These are phyloP conservation scores for Yamadazyma sp. DNA, from an alignment of 805 yeast genomes.

Conservation along the genomic window DNA sequence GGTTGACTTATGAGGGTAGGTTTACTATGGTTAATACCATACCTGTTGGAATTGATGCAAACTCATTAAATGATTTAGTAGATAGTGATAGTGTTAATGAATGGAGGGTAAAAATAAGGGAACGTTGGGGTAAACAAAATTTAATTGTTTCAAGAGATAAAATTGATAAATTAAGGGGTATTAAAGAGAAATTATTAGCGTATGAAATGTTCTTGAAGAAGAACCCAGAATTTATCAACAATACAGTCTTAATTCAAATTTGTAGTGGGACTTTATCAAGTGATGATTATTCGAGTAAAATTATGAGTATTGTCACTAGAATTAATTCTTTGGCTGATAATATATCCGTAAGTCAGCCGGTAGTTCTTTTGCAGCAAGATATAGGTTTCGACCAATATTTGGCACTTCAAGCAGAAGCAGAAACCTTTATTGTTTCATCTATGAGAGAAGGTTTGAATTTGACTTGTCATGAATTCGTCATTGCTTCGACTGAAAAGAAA, in stretches of 20 bases:
- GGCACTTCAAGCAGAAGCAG: conserved; percentile 84
- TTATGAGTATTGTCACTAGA: conserved; percentile 75
- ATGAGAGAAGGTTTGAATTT: conserved; percentile 96
- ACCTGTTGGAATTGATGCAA: conserved; percentile 80
- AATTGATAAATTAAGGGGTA: conserved; percentile 81
- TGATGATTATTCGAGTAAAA: conserved; percentile 65
- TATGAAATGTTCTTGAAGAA: conserved; percentile 73
- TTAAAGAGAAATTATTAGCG: conserved; percentile 82
- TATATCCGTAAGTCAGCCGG: conserved; percentile 75
- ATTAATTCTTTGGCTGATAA: conserved; percentile 76
- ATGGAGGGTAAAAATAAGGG: conserved; percentile 70
- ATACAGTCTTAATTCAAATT: conserved; percentile 78
- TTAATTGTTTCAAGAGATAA: conserved; percentile 87
- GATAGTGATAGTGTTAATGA: conserved; percentile 49
- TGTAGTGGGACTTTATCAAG: conserved; percentile 48
- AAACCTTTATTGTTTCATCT: conserved; percentile 81
- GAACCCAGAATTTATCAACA: conserved; percentile 68
- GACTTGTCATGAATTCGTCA: conserved; percentile 91
- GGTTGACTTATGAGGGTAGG: conserved; percentile 59
- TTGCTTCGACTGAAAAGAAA: conserved; percentile 64
- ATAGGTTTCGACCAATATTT: conserved; percentile 85
- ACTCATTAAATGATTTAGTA: conserved; percentile 46
- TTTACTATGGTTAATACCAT: conserved; percentile 54
- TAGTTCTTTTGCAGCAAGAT: conserved; percentile 83
- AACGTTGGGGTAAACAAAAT: conserved; percentile 70